Evolutionary conservation across 2,329 filamentous ascomycete genomes (phyloP).

Genomic region (Penicillium sp.): DNA sequence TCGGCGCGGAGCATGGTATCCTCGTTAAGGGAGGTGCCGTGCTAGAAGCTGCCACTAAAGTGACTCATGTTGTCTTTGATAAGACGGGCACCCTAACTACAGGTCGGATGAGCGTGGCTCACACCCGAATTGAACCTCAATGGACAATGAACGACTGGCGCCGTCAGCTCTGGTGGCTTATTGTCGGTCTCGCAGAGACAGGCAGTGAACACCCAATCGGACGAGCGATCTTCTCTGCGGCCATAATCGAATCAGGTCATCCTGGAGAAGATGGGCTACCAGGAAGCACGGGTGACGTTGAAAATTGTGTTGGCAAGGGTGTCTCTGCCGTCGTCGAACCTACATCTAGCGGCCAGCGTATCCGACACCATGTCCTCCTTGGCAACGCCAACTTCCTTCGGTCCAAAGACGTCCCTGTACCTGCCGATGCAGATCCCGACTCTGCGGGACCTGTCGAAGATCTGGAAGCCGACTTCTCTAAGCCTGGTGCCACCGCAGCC

Average conservation of each 20-base stretch:
- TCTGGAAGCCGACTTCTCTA: conserved; percentile 29
- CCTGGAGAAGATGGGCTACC: conserved; percentile 72
- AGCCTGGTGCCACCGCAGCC: conserved; percentile 45
- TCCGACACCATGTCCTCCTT: conserved; percentile 74
- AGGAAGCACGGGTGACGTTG: conserved; percentile 82
- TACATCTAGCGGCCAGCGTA: conserved; percentile 63
- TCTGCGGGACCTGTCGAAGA: conserved; percentile 24
- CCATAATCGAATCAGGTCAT: conserved; percentile 73
- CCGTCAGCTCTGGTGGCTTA: conserved; percentile 85
- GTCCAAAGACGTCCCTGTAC: conserved; percentile 63
- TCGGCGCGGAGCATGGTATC: conserved; percentile 93
- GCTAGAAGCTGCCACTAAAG: conserved; percentile 83
- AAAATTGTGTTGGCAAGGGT: conserved; percentile 78
- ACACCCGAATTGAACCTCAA: conserved; percentile 61
- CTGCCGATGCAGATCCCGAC: conserved; percentile 42
- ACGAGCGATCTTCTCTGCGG: conserved; percentile 75
- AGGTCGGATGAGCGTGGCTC: conserved; percentile 91
- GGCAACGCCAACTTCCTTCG: conserved; percentile 79
- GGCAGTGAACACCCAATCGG: conserved; percentile 94
- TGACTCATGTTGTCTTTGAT: conserved; percentile 88
- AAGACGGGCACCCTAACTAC: conserved; percentile 95
- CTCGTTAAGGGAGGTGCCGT: conserved; percentile 96
- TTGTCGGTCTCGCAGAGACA: conserved; percentile 92
- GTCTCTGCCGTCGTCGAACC: conserved; percentile 82
- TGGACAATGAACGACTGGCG: conserved; percentile 72